Evolutionary conservation across 2,329 filamentous ascomycete genomes (phyloP), one percentile per base, ranked within the genome.

Genomic region (Xylariaceae sp.): DNA sequence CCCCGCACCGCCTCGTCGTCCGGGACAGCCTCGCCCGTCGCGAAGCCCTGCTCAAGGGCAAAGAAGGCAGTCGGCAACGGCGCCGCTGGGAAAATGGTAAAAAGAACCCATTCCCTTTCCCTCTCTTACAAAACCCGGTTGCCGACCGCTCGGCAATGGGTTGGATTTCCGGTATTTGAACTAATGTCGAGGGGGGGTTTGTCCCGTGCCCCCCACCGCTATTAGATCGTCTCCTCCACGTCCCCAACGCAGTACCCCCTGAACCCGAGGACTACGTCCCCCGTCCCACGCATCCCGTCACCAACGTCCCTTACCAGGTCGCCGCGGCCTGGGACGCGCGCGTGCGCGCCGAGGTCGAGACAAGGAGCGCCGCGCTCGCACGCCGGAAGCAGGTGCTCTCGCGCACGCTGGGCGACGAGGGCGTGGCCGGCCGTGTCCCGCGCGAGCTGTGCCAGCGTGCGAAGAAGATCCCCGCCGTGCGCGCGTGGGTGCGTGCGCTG

Each of bases 21-120:
- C 73, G 80, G 72, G 88, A 85, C 63, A 83, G 80, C 66, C 73
- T 80, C 73, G 75, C 76, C 57, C 76, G 83, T 55, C 86, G 92
- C 15, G 91, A 96, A 65, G 84, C 86, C 2, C 71, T 96, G 55
- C 79, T 94, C 37, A 95, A 92, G 77, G 93, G 93, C 58, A 96
- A 95, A 67, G 92, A 97, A 74, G 93, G 93, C 39, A 93, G 86
- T 68, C 84, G 93, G 41, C 87, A 93, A 69, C 82, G 93, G 53
- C 87, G 93, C 68, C 83, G 93, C 58, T 97, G 92, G 92, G 94
- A 99, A 78, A 99, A 97, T 74, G 90, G 91, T 95, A 81, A 58
- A 35, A 10, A 8, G 3, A 34, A n/a, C 30, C 34, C 65, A 75
- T 69, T 45, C 53, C 57, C 50, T 41, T 57, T 54, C 53, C 37